Percentiles rank a stretch among this genome's conserved stretches.
Conservation (phyloP, 352 stramenopile genomes). For the Globisporangium echinulatum region DNA sequence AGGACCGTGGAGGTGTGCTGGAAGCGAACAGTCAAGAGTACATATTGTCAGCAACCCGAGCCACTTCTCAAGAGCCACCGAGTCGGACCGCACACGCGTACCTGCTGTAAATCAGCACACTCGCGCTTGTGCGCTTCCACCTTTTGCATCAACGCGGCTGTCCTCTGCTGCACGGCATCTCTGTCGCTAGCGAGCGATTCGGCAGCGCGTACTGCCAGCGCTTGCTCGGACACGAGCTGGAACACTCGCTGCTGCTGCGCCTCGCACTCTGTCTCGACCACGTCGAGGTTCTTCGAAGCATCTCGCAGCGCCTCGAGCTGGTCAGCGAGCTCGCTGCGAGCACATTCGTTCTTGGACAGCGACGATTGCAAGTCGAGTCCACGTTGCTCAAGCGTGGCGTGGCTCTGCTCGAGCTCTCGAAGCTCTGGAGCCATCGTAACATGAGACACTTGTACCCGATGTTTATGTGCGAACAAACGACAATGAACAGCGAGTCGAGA, state of each 20-base stretch:
- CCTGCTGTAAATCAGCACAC: background rate
- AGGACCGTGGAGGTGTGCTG: background rate
- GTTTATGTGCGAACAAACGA: too few relatives aligned
- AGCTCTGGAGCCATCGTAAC: background rate
- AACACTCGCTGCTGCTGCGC: constrained; percentile 2
- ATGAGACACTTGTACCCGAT: too few relatives aligned
- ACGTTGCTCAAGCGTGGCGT: background rate
- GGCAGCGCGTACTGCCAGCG: background rate
- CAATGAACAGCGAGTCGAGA: background rate
- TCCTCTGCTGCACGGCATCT: background rate
- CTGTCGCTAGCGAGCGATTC: background rate
- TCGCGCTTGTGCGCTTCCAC: background rate
- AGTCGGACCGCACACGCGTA: background rate
- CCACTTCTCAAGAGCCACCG: background rate
- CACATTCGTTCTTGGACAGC: background rate
- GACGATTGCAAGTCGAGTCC: background rate
- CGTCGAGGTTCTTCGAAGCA: background rate
- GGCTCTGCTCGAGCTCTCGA: background rate
- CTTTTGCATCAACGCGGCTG: background rate
- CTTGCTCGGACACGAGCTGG: constrained; percentile 1
- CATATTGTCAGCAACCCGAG: background rate
- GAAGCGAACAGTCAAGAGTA: background rate
- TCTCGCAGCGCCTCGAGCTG: background rate
- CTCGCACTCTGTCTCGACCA: background rate
- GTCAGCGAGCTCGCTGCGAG: background rate